Conservation (phyloP, 768 basidiomycete species). For the Boletus barrowsii region DNA sequence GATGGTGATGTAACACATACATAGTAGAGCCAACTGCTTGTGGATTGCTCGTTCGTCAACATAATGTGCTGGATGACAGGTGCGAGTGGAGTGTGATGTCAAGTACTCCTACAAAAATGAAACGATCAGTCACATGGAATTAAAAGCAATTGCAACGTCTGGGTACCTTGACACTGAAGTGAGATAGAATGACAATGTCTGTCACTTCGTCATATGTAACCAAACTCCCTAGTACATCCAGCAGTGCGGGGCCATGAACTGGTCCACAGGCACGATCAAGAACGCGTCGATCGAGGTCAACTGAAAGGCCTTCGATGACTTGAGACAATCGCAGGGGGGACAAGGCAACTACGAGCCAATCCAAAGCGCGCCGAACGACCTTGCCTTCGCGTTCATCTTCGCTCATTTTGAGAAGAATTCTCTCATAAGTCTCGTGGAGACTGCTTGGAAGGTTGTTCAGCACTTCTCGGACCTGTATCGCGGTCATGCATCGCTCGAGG, state of each 20-base stretch:
- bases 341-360: constrained; percentile 13
- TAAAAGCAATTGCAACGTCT: too few species aligned
- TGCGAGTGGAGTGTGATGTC: too few species aligned
- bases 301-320: constrained; percentile 5
- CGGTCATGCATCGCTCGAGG: not conserved
- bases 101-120: too few species aligned
- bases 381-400: not conserved
- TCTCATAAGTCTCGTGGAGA: constrained; percentile 8
- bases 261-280: not conserved
- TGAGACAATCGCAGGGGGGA: constrained; percentile 1
- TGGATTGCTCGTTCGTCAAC: too few species aligned
- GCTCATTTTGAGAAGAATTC: not conserved
- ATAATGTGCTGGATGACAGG: too few species aligned
- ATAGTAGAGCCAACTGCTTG: too few species aligned
- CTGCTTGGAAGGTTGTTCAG: not conserved
- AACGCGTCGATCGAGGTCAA: not conserved
- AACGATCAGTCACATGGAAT: too few species aligned
- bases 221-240: constrained; percentile 1
- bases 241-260: not conserved
- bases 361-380: not conserved
- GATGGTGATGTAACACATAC: too few species aligned
- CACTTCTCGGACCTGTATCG: not conserved
- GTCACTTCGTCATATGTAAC: constrained; percentile 1
- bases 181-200: constrained; percentile 5
- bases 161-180: constrained; percentile 12